phyloP scores from a whole-genome alignment of 2,329 filamentous ascomycete species.

The Colletotrichum coccodes region DNA sequence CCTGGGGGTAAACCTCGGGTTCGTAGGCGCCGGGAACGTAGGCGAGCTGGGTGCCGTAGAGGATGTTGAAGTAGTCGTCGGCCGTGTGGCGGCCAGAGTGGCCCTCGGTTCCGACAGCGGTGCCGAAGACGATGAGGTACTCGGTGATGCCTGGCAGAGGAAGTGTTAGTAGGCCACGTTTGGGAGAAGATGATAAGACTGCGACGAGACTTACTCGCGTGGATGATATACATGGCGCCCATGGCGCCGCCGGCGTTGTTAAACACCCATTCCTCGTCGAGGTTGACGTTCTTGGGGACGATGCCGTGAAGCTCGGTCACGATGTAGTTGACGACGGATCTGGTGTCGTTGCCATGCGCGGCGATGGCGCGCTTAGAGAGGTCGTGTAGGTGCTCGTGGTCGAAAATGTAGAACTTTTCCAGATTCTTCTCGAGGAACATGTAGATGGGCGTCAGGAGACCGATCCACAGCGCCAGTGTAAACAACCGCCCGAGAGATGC shows the following conservation, averaged over 20 bases:
- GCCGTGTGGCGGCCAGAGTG: conserved; percentile 90
- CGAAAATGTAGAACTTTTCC: conserved; percentile 80
- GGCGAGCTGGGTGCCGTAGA: conserved; percentile 80
- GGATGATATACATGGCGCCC: conserved; percentile 91
- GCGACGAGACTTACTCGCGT: conserved; percentile 72
- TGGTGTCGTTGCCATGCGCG: conserved; percentile 80
- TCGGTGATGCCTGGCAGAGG: conserved; percentile 74
- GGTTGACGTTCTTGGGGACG: conserved; percentile 67
- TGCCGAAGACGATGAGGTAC: conserved; percentile 90
- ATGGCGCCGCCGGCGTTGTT: conserved; percentile 93
- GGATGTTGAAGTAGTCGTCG: conserved; percentile 95
- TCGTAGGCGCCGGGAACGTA: conserved; percentile 76
- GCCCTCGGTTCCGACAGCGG: conserved; percentile 85
- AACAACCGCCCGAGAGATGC: conserved; percentile 50
- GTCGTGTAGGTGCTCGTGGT: conserved; percentile 73
- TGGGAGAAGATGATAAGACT: too few relatives aligned
- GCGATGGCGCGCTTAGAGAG: conserved; percentile 73
- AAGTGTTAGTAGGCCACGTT: conserved; percentile 3
- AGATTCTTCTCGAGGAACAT: conserved; percentile 68
- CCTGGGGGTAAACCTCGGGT: conserved; percentile 76
- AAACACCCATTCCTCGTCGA: conserved; percentile 86
- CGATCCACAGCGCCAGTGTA: conserved; percentile 63
- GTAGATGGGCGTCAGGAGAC: conserved; percentile 62
- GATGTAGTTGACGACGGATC: conserved; percentile 75
- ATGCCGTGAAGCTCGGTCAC: conserved; percentile 71